phyloP scores from a whole-genome alignment of 768 basidiomycete genomes.

The Kwoniella europaea region DNA sequence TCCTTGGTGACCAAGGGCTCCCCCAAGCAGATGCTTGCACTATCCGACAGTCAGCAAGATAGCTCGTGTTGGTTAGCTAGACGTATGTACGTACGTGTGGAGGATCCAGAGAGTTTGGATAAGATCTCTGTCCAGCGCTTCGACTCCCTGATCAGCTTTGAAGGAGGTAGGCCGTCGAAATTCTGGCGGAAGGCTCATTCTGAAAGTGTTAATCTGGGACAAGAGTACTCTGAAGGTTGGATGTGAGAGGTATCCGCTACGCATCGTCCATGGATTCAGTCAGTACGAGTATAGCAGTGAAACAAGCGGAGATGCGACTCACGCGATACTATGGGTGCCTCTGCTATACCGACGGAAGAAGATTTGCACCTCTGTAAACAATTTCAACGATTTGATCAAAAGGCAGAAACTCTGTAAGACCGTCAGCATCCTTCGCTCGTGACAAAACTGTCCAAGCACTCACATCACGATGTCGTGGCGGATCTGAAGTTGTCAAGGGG shows the following conservation, averaged over 20 bases:
- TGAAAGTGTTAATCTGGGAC: conserved; percentile 43
- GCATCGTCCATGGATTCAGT: not conserved
- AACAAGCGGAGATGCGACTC: not conserved
- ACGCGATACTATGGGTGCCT: conserved; percentile 32
- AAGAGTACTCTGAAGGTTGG: conserved; percentile 33
- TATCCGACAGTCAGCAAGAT: conserved; percentile 7
- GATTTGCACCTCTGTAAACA: conserved; percentile 34
- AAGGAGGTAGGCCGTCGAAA: conserved; percentile 37
- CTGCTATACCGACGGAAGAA: conserved; percentile 43
- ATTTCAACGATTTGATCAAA: conserved; percentile 43
- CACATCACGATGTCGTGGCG: conserved; percentile 41
- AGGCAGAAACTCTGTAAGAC: conserved; percentile 25
- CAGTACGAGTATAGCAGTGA: not conserved
- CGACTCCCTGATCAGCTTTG: conserved; percentile 1
- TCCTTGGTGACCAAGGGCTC: conserved; percentile 44
- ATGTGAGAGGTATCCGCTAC: conserved; percentile 18
- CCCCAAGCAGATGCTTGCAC: conserved; percentile 36
- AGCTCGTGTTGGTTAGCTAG: not conserved
- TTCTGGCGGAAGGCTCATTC: conserved; percentile 40
- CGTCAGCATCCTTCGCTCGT: not conserved
- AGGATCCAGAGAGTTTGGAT: conserved; percentile 34
- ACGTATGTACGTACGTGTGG: conserved; percentile 30
- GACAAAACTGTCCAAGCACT: conserved; percentile 13
- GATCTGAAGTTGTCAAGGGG: conserved; percentile 12
- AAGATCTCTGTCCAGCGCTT: conserved; percentile 35